phyloP scores from a whole-genome alignment of 208 protist species.

The Leishmania mexicana region DNA sequence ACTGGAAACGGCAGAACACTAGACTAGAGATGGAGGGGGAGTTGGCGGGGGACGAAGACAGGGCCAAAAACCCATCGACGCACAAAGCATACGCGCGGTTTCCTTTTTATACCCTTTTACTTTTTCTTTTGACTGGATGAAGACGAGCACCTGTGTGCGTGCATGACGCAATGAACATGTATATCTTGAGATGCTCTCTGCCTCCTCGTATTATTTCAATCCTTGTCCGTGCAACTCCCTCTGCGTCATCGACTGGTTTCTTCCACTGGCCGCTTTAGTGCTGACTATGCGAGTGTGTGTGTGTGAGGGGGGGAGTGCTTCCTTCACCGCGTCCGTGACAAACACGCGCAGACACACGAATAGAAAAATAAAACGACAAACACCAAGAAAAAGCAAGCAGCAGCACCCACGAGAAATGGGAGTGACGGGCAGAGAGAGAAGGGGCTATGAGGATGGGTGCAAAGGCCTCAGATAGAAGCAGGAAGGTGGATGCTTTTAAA shows the following conservation, averaged over 20 bases:
- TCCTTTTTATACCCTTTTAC: neutral
- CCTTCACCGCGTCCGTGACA: neutral
- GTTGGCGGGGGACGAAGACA: neutral
- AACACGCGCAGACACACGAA: neutral
- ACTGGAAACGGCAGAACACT: slow-evolving; percentile 8
- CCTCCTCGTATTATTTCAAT: neutral
- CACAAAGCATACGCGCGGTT: neutral
- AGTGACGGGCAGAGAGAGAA: slow-evolving; percentile 14
- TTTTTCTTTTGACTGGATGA: neutral
- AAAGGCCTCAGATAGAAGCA: neutral
- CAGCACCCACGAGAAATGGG: neutral
- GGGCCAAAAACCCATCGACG: neutral
- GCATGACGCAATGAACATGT: neutral
- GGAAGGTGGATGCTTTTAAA: slow-evolving; percentile 3
- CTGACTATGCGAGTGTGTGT: neutral
- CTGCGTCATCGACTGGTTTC: neutral
- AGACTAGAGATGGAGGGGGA: slow-evolving; percentile 1
- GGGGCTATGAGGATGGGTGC: neutral
- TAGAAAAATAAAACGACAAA: neutral
- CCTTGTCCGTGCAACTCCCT: neutral
- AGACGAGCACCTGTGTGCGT: neutral
- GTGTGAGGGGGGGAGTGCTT: no score
- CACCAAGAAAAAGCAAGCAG: neutral
- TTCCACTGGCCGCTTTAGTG: neutral
- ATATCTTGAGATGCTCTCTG: neutral